phyloP scores from a whole-genome alignment of 176 grass and related monocot genomes.

The Carex parvula region DNA sequence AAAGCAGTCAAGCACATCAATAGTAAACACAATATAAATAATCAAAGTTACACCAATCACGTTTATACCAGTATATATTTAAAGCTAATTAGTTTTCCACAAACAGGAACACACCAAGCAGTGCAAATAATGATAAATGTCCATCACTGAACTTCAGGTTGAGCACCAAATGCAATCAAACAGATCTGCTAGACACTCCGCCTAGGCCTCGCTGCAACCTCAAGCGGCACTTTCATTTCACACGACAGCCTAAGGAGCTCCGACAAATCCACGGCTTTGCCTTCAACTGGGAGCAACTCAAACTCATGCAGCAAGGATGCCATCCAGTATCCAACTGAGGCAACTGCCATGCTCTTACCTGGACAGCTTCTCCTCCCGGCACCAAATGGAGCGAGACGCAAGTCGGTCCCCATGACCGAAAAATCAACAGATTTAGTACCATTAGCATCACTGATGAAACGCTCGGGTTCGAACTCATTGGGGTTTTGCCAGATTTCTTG shows the following conservation, averaged over 20 bases:
- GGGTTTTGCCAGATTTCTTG: conserved; percentile 53
- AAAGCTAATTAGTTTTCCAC: not conserved
- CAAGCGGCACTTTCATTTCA: conserved; percentile 75
- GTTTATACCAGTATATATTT: not conserved
- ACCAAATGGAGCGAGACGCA: conserved; percentile 74
- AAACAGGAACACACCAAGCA: not conserved
- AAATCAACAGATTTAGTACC: conserved; percentile 29
- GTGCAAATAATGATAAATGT: conserved; percentile 1
- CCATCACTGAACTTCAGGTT: not conserved
- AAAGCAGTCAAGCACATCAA: conserved; percentile 10
- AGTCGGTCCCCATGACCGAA: conserved; percentile 56
- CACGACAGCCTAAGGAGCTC: conserved; percentile 75
- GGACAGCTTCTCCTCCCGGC: conserved; percentile 77
- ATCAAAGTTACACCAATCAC: not conserved
- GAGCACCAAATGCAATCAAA: not conserved
- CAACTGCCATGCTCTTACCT: conserved; percentile 60
- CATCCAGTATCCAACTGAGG: conserved; percentile 58
- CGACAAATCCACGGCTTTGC: conserved; percentile 45
- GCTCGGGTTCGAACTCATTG: conserved; percentile 51
- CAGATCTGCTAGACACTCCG: not conserved
- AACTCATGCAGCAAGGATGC: conserved; percentile 73
- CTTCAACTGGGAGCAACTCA: conserved; percentile 45
- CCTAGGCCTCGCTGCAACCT: conserved; percentile 47
- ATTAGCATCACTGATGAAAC: conserved; percentile 38
- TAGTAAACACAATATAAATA: not conserved